These are phyloP conservation scores for Tuber brumale DNA, from an alignment of 495 filamentous ascomycete species.

Conservation along the genomic window DNA sequence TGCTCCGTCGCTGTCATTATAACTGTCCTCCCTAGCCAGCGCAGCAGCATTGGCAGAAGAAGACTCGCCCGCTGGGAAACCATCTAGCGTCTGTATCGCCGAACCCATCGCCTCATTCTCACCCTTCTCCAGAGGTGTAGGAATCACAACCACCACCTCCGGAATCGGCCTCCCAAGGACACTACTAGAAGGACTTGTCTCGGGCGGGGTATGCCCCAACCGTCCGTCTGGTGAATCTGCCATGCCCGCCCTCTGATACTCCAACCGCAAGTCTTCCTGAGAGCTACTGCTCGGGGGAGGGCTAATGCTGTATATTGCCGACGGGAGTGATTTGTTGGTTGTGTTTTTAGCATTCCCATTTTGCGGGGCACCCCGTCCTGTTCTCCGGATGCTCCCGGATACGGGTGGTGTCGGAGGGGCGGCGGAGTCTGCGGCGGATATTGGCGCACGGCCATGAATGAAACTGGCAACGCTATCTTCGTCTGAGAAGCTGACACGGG, in stretches of 20 bases:
- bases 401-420: constrained; percentile 5
- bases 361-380: not conserved
- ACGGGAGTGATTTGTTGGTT: not conserved
- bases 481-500: constrained; percentile 36
- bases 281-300: constrained; percentile 13
- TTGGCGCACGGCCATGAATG: constrained; percentile 4
- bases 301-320: constrained; percentile 1
- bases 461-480: constrained; percentile 29
- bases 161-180: constrained; percentile 13
- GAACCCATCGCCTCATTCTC: not conserved
- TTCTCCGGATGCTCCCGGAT: constrained; percentile 11
- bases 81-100: not conserved
- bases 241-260: not conserved
- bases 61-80: not conserved
- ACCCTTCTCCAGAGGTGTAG: constrained; percentile 23
- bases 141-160: constrained; percentile 17
- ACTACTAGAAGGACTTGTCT: not conserved
- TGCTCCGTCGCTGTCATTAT: constrained; percentile 17
- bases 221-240: not conserved
- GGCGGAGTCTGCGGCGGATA: constrained; percentile 1
- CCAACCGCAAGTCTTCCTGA: not conserved
- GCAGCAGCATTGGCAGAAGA: not conserved
- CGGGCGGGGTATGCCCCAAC: not conserved
- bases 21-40: not conserved
- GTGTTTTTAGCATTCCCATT: not conserved